Percentiles rank a stretch among this genome's conserved stretches.
phyloP scores from a whole-genome alignment of 2,329 filamentous ascomycete species.

The Eutypa lata region DNA sequence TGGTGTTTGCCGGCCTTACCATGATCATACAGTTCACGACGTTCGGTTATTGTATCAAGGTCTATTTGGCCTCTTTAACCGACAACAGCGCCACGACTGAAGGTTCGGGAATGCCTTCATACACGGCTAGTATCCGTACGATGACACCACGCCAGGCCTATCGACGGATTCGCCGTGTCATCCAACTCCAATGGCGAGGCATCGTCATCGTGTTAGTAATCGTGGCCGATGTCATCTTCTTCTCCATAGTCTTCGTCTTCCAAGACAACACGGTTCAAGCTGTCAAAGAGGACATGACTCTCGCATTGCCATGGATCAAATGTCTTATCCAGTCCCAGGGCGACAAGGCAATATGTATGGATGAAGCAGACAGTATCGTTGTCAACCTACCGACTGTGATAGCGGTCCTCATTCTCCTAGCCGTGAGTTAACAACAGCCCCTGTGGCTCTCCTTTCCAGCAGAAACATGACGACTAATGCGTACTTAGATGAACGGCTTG shows the following conservation, averaged over 20 bases:
- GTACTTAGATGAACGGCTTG: constrained; percentile 69
- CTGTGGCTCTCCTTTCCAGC: not conserved
- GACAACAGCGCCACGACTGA: constrained; percentile 70
- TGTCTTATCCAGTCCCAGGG: constrained; percentile 63
- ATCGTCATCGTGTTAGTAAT: constrained; percentile 89
- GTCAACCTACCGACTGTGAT: constrained; percentile 74
- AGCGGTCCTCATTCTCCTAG: constrained; percentile 78
- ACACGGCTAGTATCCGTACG: constrained; percentile 70
- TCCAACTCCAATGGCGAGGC: constrained; percentile 91
- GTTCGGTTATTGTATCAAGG: constrained; percentile 84
- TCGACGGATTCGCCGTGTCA: constrained; percentile 77
- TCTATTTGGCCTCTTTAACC: constrained; percentile 81
- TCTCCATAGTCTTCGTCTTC: constrained; percentile 85
- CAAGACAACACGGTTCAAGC: constrained; percentile 71
- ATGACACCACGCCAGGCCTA: constrained; percentile 85
- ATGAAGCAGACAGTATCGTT: constrained; percentile 57
- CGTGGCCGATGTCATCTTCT: constrained; percentile 88
- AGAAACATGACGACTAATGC: constrained; percentile 12
- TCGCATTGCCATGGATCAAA: constrained; percentile 62
- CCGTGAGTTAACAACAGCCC: constrained; percentile 50
- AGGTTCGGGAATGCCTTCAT: constrained; percentile 70
- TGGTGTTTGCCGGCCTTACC: constrained; percentile 62
- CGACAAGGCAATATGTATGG: constrained; percentile 65
- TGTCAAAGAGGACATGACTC: constrained; percentile 48
- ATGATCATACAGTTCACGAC: constrained; percentile 68